phyloP scores from a whole-genome alignment of 352 stramenopile genomes.

The Phytophthora sansomeana region DNA sequence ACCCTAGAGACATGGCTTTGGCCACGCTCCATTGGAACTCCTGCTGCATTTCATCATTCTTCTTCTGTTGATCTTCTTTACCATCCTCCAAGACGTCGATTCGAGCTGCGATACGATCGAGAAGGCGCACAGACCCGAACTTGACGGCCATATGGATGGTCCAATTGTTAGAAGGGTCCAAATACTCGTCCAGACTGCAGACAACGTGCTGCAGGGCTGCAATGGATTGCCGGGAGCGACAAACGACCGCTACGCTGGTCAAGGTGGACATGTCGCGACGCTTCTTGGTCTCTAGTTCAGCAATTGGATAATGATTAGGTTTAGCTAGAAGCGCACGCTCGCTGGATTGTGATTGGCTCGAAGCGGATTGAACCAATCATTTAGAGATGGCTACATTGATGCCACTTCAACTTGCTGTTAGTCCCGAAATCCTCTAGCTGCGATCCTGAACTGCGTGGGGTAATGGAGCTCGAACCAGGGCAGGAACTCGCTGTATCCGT shows the following conservation, averaged over 20 bases:
- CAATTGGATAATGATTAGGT: background rate
- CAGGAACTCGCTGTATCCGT: too few relatives aligned
- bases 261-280: constrained; percentile 1
- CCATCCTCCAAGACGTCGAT: background rate
- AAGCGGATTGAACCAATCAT: background rate
- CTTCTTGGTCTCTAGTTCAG: background rate
- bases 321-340: background rate
- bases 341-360: background rate
- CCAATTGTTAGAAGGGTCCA: constrained; percentile 20
- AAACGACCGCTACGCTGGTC: constrained; percentile 29
- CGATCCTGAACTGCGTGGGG: too few relatives aligned
- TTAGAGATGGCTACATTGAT: too few relatives aligned
- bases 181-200: constrained; percentile 13
- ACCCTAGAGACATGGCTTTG: constrained; percentile 10
- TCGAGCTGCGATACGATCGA: constrained; percentile 25
- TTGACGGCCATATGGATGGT: constrained; percentile 19
- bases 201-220: constrained; percentile 24
- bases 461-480: too few relatives aligned
- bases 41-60: background rate
- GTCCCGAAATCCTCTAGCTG: too few relatives aligned
- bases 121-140: constrained; percentile 34
- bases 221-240: constrained; percentile 13
- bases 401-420: too few relatives aligned
- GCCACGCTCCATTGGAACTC: constrained; percentile 16
- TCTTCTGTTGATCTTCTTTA: background rate